Percentiles rank a stretch among this genome's conserved stretches.
phyloP scores from a whole-genome alignment of 2,329 filamentous ascomycete genomes.

The Penicillium sp. region DNA sequence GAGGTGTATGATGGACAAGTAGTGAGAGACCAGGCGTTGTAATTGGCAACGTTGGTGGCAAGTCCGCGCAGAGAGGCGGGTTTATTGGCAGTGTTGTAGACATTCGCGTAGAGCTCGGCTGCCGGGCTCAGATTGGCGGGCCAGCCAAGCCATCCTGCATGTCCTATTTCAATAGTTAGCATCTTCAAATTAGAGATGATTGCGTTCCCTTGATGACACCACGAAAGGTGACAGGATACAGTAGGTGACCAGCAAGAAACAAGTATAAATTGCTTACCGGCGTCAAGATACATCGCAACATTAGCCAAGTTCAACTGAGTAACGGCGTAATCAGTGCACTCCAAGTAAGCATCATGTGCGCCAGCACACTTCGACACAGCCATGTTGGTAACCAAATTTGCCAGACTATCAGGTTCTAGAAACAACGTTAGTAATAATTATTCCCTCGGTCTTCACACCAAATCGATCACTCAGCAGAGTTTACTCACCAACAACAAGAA shows the following conservation, averaged over 20 bases:
- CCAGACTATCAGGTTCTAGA: conserved; percentile 62
- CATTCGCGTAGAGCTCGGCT: conserved; percentile 48
- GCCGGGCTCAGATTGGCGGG: conserved; percentile 57
- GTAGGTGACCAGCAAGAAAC: neutral
- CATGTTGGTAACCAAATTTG: conserved; percentile 63
- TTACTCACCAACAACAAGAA: conserved; percentile 50
- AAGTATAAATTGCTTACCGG: conserved; percentile 41
- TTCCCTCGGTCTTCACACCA: neutral
- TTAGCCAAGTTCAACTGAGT: conserved; percentile 59
- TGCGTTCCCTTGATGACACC: neutral
- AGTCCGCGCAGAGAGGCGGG: conserved; percentile 54
- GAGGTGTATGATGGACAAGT: conserved; percentile 48
- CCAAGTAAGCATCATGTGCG: conserved; percentile 56
- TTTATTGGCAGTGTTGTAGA: conserved; percentile 50
- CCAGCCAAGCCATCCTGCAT: conserved; percentile 66
- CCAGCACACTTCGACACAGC: conserved; percentile 55
- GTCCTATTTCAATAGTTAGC: conserved; percentile 30
- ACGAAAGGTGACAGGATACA: neutral
- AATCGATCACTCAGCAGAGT: neutral
- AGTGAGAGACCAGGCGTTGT: conserved; percentile 54
- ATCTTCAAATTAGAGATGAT: rapidly evolving
- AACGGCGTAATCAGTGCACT: conserved; percentile 58
- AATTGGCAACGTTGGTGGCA: conserved; percentile 60
- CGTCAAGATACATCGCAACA: conserved; percentile 64
- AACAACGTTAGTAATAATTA: conserved; percentile 31